A percentile compares a stretch with the other conserved stretches of the same genome.
phyloP scores from a whole-genome alignment of 805 yeast genomes.

The Candida berthetii region DNA sequence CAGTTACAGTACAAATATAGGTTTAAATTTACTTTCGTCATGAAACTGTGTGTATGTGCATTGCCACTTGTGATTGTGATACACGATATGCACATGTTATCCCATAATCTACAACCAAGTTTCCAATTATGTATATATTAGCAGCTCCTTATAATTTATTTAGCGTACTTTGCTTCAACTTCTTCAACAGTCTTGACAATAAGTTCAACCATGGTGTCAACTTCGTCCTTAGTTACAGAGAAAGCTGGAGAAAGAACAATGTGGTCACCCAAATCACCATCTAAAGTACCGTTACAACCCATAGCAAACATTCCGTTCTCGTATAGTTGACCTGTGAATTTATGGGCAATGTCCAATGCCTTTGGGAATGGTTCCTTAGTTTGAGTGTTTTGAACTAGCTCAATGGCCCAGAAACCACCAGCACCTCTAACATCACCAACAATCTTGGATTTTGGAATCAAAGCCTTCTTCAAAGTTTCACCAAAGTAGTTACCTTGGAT shows the following conservation, averaged over 20 bases:
- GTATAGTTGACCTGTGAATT: constrained; percentile 26
- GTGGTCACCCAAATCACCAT: constrained; percentile 37
- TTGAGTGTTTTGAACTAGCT: constrained; percentile 38
- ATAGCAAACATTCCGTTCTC: constrained; percentile 35
- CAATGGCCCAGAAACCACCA: constrained; percentile 51
- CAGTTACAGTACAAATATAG: too few species aligned
- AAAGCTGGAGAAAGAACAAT: constrained; percentile 40
- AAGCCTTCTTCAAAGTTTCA: constrained; percentile 21
- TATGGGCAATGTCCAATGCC: constrained; percentile 21
- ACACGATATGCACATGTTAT: too few species aligned
- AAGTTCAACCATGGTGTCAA: constrained; percentile 26
- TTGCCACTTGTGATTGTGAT: too few species aligned
- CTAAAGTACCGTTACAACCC: constrained; percentile 34
- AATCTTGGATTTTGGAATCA: constrained; percentile 22
- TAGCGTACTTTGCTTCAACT: constrained; percentile 9
- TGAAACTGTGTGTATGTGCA: too few species aligned
- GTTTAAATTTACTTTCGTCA: too few species aligned
- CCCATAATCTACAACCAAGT: too few species aligned
- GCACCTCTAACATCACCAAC: constrained; percentile 49
- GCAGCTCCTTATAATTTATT: too few species aligned
- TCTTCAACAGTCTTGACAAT: constrained; percentile 16
- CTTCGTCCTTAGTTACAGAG: constrained; percentile 29
- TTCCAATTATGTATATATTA: too few species aligned
- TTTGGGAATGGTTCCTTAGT: constrained; percentile 40
- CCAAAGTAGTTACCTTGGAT: constrained; percentile 39